phyloP scores from a whole-genome alignment of 1,284 basidiomycete species.

The Somion occarium region DNA sequence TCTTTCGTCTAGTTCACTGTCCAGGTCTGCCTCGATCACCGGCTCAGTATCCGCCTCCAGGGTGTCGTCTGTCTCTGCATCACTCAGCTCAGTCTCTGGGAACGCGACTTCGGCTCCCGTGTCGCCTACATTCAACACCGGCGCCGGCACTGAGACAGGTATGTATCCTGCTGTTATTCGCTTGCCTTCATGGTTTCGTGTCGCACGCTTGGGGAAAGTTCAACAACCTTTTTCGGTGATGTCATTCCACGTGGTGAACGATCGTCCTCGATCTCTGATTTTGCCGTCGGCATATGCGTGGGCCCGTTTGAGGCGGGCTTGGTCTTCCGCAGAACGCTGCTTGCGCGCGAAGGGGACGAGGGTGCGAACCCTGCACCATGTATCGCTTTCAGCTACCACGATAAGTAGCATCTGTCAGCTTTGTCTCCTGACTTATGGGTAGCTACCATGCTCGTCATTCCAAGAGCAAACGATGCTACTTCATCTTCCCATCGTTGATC shows the following conservation, averaged over 20 bases:
- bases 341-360: too few relatives aligned
- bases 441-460: background rate
- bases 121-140: constrained; percentile 16
- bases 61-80: constrained; percentile 8
- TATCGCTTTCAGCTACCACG: too few relatives aligned
- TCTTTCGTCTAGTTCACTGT: background rate
- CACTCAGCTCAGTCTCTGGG: constrained; percentile 7
- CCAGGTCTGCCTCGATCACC: background rate
- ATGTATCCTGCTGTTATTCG: constrained; percentile 7
- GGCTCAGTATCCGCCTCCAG: constrained; percentile 4
- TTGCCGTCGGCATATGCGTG: background rate
- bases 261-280: background rate
- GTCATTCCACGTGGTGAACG: background rate
- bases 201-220: background rate
- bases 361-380: too few relatives aligned
- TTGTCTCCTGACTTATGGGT: background rate
- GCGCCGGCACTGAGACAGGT: constrained; percentile 21
- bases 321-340: background rate
- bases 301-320: background rate
- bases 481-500: background rate
- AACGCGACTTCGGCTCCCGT: constrained; percentile 9
- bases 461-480: background rate
- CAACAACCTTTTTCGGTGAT: background rate
- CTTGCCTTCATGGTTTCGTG: background rate
- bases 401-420: too few relatives aligned